These are phyloP conservation scores for Leccinum angustisporum DNA, from an alignment of 1,284 basidiomycete species.

Conservation along the genomic window DNA sequence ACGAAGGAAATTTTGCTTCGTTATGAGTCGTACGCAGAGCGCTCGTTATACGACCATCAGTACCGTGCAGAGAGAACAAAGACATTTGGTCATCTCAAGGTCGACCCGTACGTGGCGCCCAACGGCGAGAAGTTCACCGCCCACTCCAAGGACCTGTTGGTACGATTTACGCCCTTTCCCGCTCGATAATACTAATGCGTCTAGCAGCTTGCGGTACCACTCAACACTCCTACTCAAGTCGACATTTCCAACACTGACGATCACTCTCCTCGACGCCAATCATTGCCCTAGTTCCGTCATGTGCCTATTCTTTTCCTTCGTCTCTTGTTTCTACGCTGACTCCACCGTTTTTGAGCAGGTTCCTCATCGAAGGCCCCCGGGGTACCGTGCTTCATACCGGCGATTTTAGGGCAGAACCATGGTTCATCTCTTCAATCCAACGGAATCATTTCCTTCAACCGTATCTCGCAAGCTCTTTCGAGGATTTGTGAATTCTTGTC, in stretches of 20 bases:
- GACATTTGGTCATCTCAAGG: conserved; percentile 69
- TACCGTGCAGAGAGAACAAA: conserved; percentile 51
- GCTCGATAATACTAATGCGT: conserved; percentile 34
- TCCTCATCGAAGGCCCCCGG: conserved; percentile 74
- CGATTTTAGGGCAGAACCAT: conserved; percentile 85
- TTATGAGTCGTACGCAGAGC: conserved; percentile 68
- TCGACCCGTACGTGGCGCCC: conserved; percentile 47
- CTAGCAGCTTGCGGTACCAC: conserved; percentile 40
- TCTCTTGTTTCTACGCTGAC: not conserved
- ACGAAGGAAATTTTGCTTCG: conserved; percentile 81
- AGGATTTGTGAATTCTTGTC: conserved; percentile 27
- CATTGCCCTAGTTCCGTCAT: conserved; percentile 94
- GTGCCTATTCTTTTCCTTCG: conserved; percentile 45
- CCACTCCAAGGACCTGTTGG: conserved; percentile 58
- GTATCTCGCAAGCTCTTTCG: conserved; percentile 50
- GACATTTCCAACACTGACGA: conserved; percentile 56
- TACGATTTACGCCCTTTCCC: not conserved
- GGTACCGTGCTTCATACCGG: conserved; percentile 88
- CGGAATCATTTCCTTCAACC: conserved; percentile 70
- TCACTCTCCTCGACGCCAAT: conserved; percentile 89
- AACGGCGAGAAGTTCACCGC: conserved; percentile 48
- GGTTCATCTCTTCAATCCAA: conserved; percentile 67
- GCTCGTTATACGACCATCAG: conserved; percentile 54
- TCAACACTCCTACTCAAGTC: conserved; percentile 64
- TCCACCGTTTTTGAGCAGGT: conserved; percentile 52